Conservation (phyloP, 768 basidiomycete species). For the Macrocybe gigantea region DNA sequence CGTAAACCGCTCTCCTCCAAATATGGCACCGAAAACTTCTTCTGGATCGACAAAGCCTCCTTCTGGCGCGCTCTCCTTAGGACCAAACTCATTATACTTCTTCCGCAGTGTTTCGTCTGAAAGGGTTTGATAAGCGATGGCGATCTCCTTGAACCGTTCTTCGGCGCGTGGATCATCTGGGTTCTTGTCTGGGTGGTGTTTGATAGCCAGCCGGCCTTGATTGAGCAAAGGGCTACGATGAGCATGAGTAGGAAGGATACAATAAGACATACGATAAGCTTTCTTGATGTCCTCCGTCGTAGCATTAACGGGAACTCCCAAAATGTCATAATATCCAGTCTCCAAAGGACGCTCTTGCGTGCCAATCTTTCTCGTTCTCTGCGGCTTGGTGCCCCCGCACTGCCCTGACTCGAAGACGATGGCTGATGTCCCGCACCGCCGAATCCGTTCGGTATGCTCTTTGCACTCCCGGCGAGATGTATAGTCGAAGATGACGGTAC, state of each 20-base stretch:
- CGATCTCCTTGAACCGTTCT: constrained; percentile 87
- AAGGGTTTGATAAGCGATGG: constrained; percentile 84
- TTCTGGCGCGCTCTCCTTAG: constrained; percentile 76
- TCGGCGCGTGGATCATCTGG: constrained; percentile 81
- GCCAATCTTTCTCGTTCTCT: constrained; percentile 75
- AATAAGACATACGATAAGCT: constrained; percentile 65
- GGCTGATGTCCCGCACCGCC: constrained; percentile 13
- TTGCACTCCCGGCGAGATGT: constrained; percentile 1
- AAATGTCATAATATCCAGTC: constrained; percentile 85
- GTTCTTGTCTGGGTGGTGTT: constrained; percentile 91
- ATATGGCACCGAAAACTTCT: constrained; percentile 76
- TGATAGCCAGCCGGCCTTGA: constrained; percentile 77
- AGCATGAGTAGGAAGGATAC: neutral
- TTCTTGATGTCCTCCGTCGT: constrained; percentile 86
- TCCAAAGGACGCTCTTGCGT: constrained; percentile 86
- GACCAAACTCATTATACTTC: constrained; percentile 90
- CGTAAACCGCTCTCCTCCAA: constrained; percentile 82
- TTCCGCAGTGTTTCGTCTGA: constrained; percentile 70
- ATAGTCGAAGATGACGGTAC: constrained; percentile 23
- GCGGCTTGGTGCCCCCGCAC: constrained; percentile 13
- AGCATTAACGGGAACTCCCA: constrained; percentile 71
- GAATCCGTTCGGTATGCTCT: constrained; percentile 2
- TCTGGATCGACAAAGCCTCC: constrained; percentile 88
- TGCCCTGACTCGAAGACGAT: constrained; percentile 14
- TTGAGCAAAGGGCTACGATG: neutral